Percentiles rank a stretch among this genome's conserved stretches.
phyloP scores from a whole-genome alignment of 1,139 yeast species.

The Ogataea hybrid region DNA sequence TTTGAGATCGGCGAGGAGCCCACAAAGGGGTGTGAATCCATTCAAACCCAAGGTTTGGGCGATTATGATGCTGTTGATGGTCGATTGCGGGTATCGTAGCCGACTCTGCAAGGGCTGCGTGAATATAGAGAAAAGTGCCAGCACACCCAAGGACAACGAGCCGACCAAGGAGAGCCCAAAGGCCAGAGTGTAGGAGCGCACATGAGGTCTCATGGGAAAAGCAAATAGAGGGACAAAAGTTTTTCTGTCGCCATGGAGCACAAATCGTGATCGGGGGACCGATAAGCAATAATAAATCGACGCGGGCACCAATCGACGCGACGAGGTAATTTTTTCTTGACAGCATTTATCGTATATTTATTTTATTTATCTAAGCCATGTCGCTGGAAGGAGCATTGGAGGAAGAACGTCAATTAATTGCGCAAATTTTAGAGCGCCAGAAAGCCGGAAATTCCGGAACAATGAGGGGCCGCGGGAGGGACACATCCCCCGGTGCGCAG shows the following conservation, averaged over 20 bases:
- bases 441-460: constrained; percentile 10
- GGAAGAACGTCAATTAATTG: constrained; percentile 41
- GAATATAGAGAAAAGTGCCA: constrained; percentile 32
- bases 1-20: constrained; percentile 32
- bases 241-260: not conserved
- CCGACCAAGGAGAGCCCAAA: constrained; percentile 27
- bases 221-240: not conserved
- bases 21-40: constrained; percentile 30
- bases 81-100: constrained; percentile 27
- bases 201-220: constrained; percentile 10
- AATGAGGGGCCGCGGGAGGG: constrained; percentile 27
- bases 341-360: not conserved
- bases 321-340: not conserved
- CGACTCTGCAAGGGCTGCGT: constrained; percentile 29
- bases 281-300: constrained; percentile 5
- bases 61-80: constrained; percentile 31
- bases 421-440: constrained; percentile 36
- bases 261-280: constrained; percentile 3
- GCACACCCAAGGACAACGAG: constrained; percentile 31
- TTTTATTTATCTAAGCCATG: constrained; percentile 29
- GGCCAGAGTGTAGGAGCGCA: constrained; percentile 22
- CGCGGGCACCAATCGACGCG: not conserved
- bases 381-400: constrained; percentile 46
- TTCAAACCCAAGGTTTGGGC: constrained; percentile 32
- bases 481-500: constrained; percentile 18